Conservation (phyloP, 257 asterid genomes). For the Dorcoceras hygrometricum region DNA sequence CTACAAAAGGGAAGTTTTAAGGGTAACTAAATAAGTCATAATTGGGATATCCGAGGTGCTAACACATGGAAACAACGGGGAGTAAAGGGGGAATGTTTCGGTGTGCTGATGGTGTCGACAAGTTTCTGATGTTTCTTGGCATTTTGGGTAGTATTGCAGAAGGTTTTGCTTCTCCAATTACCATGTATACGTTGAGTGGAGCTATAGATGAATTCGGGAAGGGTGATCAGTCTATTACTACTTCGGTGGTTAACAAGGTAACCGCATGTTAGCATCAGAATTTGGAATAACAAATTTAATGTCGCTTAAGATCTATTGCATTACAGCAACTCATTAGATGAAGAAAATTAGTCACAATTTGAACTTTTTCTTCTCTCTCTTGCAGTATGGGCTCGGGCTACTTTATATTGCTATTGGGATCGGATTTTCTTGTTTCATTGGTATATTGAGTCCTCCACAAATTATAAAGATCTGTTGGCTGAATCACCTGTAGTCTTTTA, state of each 20-base stretch:
- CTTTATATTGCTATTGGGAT: conserved; percentile 74
- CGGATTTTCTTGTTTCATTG: conserved; percentile 66
- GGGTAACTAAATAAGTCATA: background rate
- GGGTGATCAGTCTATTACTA: conserved; percentile 25
- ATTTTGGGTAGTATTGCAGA: conserved; percentile 32
- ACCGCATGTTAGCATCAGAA: background rate
- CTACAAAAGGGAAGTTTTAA: background rate
- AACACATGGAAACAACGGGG: conserved; percentile 24
- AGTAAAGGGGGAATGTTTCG: conserved; percentile 25
- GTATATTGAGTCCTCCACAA: conserved; percentile 1
- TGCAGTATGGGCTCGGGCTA: conserved; percentile 52
- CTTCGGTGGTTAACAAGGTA: conserved; percentile 36
- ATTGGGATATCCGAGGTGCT: background rate
- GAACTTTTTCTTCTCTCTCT: background rate
- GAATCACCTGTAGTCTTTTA: background rate
- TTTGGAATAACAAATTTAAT: background rate
- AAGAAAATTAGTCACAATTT: background rate
- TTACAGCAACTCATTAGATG: too few species aligned
- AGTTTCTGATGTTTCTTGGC: conserved; percentile 33
- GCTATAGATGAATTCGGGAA: conserved; percentile 44
- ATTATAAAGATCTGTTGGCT: too few species aligned
- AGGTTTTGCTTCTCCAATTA: conserved; percentile 32
- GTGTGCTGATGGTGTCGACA: conserved; percentile 35
- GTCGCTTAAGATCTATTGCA: too few species aligned
- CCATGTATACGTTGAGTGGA: conserved; percentile 36